Evolutionary conservation across 2,329 filamentous ascomycete genomes (phyloP), one percentile per base, ranked within the genome.

Genomic region (Westerdykella sp.): DNA sequence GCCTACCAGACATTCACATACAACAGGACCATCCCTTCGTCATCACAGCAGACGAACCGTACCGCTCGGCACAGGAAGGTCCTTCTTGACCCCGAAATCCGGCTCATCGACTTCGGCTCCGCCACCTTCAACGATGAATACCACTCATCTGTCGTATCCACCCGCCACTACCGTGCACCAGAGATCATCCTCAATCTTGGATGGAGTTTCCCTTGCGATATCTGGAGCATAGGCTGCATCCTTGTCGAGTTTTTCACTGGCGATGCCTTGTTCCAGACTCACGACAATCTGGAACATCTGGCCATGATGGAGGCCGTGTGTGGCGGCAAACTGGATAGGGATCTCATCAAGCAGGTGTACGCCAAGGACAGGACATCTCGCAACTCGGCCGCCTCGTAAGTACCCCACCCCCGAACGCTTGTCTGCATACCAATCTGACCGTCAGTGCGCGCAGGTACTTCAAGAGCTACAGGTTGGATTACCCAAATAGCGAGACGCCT

Each of bases 161-260:
- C 80, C 6, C 69, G 80, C 36, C 80, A 84, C 60, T 84, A 84
- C 55, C 74, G 80, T 46, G 80, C 80, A 6, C 80, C 80, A 0
- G 80, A 84, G 59, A 84, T 84, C 50, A 84, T 84, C 21, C 68
- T 84, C 28, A 81, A 83, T 43, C 71, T 83, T 18, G 80, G 80
- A 14, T 84, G 80, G 80, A 82, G 78, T 52, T 83, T 79, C 56
- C 79, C 80, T 10, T 83, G 81, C 57, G 80, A 84, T 54, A 80
- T 84, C 42, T 84, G 80, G 80, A 83, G 80, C 60, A 82, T 84
- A 43, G 80, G 80, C 16, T 84, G 80, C 52, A 84, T 84, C 43
- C 66, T 84, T 10, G 80, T 84, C 25, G 80, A 84, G 51, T 84
- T 83, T 60, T 83, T 80, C 67, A 84, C 80, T 0, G 80, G 80